Evolutionary conservation across 2,329 filamentous ascomycete species (phyloP).

Genomic region (Pleomassaria siparia): DNA sequence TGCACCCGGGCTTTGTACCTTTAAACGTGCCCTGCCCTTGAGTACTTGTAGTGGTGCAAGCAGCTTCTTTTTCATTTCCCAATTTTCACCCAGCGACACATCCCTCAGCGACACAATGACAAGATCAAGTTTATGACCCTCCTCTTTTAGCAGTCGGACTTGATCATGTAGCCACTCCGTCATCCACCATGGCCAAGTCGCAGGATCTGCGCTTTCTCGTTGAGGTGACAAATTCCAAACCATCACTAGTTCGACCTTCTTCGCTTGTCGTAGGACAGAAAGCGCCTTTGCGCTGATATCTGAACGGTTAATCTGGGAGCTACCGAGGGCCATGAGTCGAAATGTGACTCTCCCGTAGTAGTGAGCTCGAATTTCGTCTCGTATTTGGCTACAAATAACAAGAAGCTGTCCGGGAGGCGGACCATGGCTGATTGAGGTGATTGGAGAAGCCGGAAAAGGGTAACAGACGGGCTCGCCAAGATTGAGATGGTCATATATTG

Average conservation of each 20-base stretch:
- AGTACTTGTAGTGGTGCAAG: constrained; percentile 12
- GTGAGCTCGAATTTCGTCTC: constrained; percentile 14
- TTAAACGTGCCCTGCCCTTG: constrained; percentile 8
- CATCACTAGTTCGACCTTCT: constrained; percentile 4
- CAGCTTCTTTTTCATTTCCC: constrained; percentile 10
- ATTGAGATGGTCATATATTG: constrained; percentile 4
- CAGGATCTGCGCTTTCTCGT: not conserved
- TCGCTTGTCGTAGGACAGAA: not conserved
- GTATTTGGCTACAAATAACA: constrained; percentile 10
- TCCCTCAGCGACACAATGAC: constrained; percentile 11
- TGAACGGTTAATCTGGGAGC: not conserved
- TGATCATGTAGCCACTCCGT: constrained; percentile 14
- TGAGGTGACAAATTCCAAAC: constrained; percentile 1
- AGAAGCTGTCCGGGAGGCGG: constrained; percentile 15
- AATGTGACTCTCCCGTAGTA: constrained; percentile 17
- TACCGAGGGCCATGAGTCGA: constrained; percentile 10
- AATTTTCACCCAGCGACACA: constrained; percentile 4
- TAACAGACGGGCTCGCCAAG: constrained; percentile 11
- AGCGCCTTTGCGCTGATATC: not conserved
- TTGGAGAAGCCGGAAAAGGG: constrained; percentile 11
- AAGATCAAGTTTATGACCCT: constrained; percentile 8
- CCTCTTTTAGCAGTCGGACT: constrained; percentile 9
- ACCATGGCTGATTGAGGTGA: constrained; percentile 14
- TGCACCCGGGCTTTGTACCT: no score
- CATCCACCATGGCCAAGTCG: constrained; percentile 3